Base-by-base conservation (phyloP, 1,284 basidiomycete species). In the Ceratobasidium sp. region DNA sequence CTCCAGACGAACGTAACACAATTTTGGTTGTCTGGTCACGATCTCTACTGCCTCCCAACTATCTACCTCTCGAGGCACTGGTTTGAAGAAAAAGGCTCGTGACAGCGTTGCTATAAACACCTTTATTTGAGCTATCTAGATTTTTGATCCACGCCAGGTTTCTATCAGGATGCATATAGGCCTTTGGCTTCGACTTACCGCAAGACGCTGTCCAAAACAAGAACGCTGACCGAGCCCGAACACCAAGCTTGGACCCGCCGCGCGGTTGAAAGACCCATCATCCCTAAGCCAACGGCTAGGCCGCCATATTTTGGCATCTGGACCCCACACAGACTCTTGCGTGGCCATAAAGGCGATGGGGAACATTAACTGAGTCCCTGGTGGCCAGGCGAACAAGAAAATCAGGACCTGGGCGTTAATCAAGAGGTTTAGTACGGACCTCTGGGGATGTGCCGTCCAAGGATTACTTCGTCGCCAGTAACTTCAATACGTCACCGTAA, bases 191-290 rank as follows among this genome's bases (percentile, higher is more conserved):
- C 1, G 40, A 80, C 82, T 80, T 74, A 82, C 83, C n/a, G 83
- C 83, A 10, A 84, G 79, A 12, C 81, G 80, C 48, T 82, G 82
- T 20, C 83, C 83, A 56, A 83, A 83, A 78, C 83, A 84, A 23
- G 80, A 80, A 26, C 83, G 66, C 68, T 82, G 82, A 50, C 83
- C 83, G 3, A 78, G 33, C 6, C 81, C 81, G 73, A 83, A 84
- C 9, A 82, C 82, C 23, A 82, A 17, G 59, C 79, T 81, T 6
- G 83, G 82, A 7, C 69, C 69, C 12, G 69, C 56, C 17, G 57
- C 38, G 1, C 54, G 56, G 38, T 59, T 42, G 40, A 70, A 70
- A 15, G 56, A 73, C 3, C 69, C 69, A 23, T 73, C 69, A 15
- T 38, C 15, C 26, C 40, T 38, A 26, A 73, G 33, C 69, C 69